These are phyloP conservation scores for Aspergillus campestris DNA, from an alignment of 495 filamentous ascomycete species.

Conservation along the genomic window DNA sequence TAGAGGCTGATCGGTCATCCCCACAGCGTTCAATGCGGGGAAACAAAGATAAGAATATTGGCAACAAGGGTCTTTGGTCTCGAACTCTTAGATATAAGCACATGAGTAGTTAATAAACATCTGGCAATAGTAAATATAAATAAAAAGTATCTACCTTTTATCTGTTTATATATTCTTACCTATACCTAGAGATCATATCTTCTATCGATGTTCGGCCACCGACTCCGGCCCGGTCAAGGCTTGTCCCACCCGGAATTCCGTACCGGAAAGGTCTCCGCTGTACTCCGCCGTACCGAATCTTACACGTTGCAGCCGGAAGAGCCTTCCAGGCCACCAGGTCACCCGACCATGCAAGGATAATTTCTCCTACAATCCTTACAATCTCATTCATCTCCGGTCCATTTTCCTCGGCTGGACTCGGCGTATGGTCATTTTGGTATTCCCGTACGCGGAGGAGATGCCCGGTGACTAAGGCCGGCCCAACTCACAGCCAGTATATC, in stretches of 20 bases:
- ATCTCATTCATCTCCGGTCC: background rate
- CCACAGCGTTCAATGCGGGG: too few species aligned
- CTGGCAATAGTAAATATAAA: background rate
- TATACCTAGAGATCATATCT: background rate
- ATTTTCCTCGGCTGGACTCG: background rate
- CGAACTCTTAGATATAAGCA: too few species aligned
- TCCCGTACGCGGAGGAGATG: background rate
- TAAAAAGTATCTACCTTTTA: background rate
- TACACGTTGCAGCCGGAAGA: too few species aligned
- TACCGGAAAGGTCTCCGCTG: background rate
- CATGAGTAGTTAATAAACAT: background rate
- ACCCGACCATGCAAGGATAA: too few species aligned
- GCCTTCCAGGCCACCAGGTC: too few species aligned
- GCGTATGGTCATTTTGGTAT: background rate
- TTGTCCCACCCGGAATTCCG: slow-evolving; percentile 10
- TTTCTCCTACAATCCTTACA: too few species aligned
- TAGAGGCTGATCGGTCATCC: too few species aligned
- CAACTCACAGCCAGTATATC: slow-evolving; percentile 9
- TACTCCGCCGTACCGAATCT: background rate
- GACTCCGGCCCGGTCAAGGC: slow-evolving; percentile 8
- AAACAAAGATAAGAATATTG: too few species aligned
- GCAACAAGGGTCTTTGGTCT: too few species aligned
- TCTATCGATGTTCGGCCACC: background rate
- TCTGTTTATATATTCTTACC: background rate
- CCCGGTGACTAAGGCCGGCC: background rate